These are phyloP conservation scores for Vicia sativa DNA, from an alignment of 306 rosid genomes.

Conservation along the genomic window DNA sequence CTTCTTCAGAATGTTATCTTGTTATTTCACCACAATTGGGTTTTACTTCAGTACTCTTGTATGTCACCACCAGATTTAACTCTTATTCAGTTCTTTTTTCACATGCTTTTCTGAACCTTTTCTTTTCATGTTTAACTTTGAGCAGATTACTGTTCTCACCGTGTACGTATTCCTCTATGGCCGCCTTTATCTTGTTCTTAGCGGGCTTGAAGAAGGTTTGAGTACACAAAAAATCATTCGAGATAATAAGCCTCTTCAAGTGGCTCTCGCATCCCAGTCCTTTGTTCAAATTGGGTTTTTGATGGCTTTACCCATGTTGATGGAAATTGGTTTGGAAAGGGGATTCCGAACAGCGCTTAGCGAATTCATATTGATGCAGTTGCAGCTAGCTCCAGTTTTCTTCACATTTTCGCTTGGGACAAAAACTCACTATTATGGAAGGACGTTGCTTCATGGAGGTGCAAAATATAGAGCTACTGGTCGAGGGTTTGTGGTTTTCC, in stretches of 20 bases:
- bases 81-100: conserved; percentile 17
- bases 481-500: conserved; percentile 97
- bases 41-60: conserved; percentile 97
- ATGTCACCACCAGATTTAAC: conserved; percentile 28
- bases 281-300: conserved; percentile 96
- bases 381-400: conserved; percentile 96
- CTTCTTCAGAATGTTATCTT: conserved; percentile 92
- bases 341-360: conserved; percentile 97
- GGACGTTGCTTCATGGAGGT: conserved; percentile 98
- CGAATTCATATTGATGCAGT: conserved; percentile 90
- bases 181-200: conserved; percentile 93
- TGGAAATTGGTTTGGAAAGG: conserved; percentile 97
- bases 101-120: conserved; percentile 24
- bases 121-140: conserved; percentile 32
- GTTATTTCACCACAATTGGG: conserved; percentile 94
- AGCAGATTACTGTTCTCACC: conserved; percentile 93
- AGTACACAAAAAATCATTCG: conserved; percentile 73
- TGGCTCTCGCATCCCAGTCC: conserved; percentile 95
- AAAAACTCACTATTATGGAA: conserved; percentile 93
- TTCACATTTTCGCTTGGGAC: conserved; percentile 97
- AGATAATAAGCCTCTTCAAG: conserved; percentile 97
- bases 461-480: conserved; percentile 96
- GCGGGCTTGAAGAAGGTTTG: conserved; percentile 96
- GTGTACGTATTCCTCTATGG: conserved; percentile 94
- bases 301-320: conserved; percentile 96